Base-by-base conservation (phyloP, 108 stramenopile species). In the Aureococcus anophagefferens region DNA sequence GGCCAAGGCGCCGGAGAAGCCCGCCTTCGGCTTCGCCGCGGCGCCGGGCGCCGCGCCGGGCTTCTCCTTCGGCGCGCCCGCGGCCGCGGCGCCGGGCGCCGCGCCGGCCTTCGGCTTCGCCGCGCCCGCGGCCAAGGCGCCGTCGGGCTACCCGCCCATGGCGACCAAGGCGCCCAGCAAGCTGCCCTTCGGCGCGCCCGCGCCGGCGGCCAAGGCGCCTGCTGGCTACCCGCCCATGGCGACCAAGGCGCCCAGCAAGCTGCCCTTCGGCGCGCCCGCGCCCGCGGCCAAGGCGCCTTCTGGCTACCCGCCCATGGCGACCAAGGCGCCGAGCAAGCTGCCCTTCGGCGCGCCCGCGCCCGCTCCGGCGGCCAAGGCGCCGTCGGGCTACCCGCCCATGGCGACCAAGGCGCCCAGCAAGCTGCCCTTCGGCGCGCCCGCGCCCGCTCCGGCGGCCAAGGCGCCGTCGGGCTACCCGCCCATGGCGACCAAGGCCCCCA, bases 271-370 rank as follows among this genome's bases (percentile, higher is more conserved):
- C 3, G 51, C 51, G 51, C 51, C 51, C 21, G 51, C 51, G 51
- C 51, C 51, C 51, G 14, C 51, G 21, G 21, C 51, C 51, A 11
- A 1, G 51, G 51, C 25, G 51, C 4, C 4, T 18, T 59, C 51
- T 3, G 25, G 21, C 21, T 59, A 59, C 51, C 51, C 51, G 51
- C 51, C 51, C 51, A 59, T 59, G 51, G 21, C 51, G 3, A 25
- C 51, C 21, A 59, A 16, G 25, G 51, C 51, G 51, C 51, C 51
- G 51, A 25, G 21, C 21, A 59, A 59, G 25, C 13, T 59, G 25
- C 51, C 51, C 51, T 59, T 59, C 51, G 51, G 51, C 25, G 51
- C 51, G 51, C 51, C 51, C 21, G 51, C 51, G 51, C 51, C 51
- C 51, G 14, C 51, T 16, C 37, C 37, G 7, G 51, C 25, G 21